Conservation (phyloP, 805 yeast genomes). For the Hanseniaspora meyeri region DNA sequence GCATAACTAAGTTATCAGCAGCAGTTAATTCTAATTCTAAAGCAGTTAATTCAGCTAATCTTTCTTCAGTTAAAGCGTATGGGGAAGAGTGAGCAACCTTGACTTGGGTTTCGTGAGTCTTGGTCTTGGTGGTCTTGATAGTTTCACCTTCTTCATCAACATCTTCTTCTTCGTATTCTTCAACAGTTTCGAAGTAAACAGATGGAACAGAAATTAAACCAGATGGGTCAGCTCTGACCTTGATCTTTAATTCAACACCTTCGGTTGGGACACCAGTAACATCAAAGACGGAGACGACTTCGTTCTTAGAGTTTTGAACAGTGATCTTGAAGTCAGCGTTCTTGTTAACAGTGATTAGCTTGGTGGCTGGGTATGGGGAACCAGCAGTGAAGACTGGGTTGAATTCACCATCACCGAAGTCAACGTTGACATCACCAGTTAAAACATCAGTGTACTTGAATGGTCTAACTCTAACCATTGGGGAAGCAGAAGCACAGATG, state of each 20-base stretch:
- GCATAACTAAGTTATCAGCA: constrained; percentile 92
- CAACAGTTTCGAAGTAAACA: constrained; percentile 90
- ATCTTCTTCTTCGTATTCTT: constrained; percentile 75
- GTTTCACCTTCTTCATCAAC: constrained; percentile 41
- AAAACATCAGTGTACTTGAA: constrained; percentile 95
- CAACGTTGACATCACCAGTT: constrained; percentile 73
- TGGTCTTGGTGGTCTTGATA: constrained; percentile 35
- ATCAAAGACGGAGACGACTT: constrained; percentile 70
- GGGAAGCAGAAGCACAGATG: constrained; percentile 97
- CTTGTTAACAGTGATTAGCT: constrained; percentile 88
- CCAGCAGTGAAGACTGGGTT: constrained; percentile 97
- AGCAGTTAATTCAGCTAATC: constrained; percentile 56
- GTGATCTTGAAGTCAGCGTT: constrained; percentile 73
- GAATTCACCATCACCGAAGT: constrained; percentile 85
- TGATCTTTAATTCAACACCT: constrained; percentile 72
- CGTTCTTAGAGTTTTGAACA: constrained; percentile 62
- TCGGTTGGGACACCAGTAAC: constrained; percentile 67
- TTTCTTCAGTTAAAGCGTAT: constrained; percentile 45
- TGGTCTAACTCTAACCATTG: constrained; percentile 96
- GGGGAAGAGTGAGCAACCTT: constrained; percentile 34
- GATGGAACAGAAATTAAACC: constrained; percentile 89
- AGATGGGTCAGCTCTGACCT: constrained; percentile 93
- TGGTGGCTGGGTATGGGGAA: constrained; percentile 85
- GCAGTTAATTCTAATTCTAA: constrained; percentile 71
- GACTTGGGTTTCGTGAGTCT: constrained; percentile 81